These are phyloP conservation scores for Tricholoma terreum DNA, from an alignment of 768 basidiomycete genomes.

Conservation along the genomic window DNA sequence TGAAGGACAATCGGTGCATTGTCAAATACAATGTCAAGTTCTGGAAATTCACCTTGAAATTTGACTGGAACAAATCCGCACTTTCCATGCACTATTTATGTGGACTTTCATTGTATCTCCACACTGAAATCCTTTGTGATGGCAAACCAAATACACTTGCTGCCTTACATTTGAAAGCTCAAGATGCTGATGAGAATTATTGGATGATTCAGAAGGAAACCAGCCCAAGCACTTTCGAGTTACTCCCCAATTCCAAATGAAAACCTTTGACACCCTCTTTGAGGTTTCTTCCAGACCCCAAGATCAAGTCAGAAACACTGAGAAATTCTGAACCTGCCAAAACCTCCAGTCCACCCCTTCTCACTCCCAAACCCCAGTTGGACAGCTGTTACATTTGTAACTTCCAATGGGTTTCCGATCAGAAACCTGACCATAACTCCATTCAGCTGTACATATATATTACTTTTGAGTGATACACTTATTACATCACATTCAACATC, in stretches of 20 bases:
- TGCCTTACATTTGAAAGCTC: no score
- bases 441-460: no score
- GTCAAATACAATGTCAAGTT: background rate
- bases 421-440: no score
- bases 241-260: no score
- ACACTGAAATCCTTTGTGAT: background rate
- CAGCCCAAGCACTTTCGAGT: no score
- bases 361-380: background rate
- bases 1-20: background rate
- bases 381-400: no score
- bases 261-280: no score
- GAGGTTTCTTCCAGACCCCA: background rate
- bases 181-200: no score
- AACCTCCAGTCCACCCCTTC: background rate
- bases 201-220: no score
- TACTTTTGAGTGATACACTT: no score
- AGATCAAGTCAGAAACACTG: background rate
- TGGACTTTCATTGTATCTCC: background rate
- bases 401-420: no score
- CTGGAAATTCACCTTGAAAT: background rate
- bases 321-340: background rate
- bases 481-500: no score
- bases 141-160: background rate
- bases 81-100: background rate
- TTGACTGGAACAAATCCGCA: background rate